Evolutionary conservation across 2,329 filamentous ascomycete species (phyloP).

Genomic region (Epichloe hybrida): DNA sequence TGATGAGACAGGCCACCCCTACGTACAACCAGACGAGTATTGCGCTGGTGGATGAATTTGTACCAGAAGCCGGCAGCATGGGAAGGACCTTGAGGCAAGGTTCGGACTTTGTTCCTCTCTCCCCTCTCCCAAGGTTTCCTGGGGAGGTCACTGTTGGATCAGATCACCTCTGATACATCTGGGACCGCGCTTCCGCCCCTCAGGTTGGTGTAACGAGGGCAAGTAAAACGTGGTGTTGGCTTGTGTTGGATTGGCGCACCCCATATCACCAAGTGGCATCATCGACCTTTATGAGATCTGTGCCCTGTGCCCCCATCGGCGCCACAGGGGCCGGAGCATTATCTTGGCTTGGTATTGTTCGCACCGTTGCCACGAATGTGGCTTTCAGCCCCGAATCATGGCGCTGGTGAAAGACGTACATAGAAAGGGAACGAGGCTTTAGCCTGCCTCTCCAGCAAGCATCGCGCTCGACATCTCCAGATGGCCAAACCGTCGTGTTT

Average conservation of each 20-base stretch:
- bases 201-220: too few species aligned
- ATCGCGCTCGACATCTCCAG: not conserved
- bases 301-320: not conserved
- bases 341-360: constrained; percentile 1
- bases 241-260: not conserved
- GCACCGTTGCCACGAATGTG: not conserved
- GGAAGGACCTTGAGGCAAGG: too few species aligned
- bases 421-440: too few species aligned
- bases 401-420: not conserved
- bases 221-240: not conserved
- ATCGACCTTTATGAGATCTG: constrained; percentile 2
- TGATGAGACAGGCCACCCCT: not conserved
- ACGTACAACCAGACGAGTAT: not conserved
- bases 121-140: too few species aligned
- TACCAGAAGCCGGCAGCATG: not conserved
- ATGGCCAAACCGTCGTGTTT: constrained; percentile 38
- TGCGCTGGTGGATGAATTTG: not conserved
- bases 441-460: too few species aligned
- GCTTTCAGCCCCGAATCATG: not conserved
- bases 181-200: not conserved
- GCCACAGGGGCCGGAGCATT: not conserved
- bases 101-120: too few species aligned
- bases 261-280: not conserved
- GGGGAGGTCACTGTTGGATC: too few species aligned
- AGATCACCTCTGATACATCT: not conserved